Evolutionary conservation across 2,329 filamentous ascomycete genomes (phyloP), one percentile per base, ranked within the genome.

Genomic region (Daldinia eschscholtzii): DNA sequence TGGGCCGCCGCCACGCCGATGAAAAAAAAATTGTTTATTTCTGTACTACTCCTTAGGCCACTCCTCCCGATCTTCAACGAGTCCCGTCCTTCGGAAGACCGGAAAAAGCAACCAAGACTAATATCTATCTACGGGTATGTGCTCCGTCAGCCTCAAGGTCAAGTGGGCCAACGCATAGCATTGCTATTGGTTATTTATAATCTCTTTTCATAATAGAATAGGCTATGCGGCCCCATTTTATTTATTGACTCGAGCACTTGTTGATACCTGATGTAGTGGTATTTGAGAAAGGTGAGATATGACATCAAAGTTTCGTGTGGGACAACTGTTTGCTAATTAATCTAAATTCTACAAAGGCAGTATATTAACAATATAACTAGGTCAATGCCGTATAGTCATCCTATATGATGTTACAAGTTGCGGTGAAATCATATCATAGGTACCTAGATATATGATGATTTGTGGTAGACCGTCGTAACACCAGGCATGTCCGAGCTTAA

Each of bases 1-100:
- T 57, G 46, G 57, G 57, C 68, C 62, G 50, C 58, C 57, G 65
- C 68, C 68, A 61, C 55, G 23, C 33, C 30, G 56, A 52, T 55
- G 57, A 52, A 58, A 26, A 53, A 58, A 26, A 20, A 46, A 7
- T 4, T 58, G 41, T 39, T 39, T 53, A 60, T 64, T 64, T 10
- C 2, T 62, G 57, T 70, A 12, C 64, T 10, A 57, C 56, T 56
- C 30, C 52, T 12, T 55, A 15, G 28, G 20, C 20, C 13, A 61
- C 57, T 20, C 55, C 39, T 35, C 53, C 28, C 10, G 37, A 57
- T 33, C 15, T 37, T 55, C 26, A 57, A 64, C 20, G 30, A n/a
- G 50, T 55, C 42, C 39, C 28, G 18, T 61, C 44, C 20, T 35
- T 58, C 30, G 61, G 52, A 35, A 35, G 52, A 37, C 33, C 33